Conservation (phyloP, 2,329 filamentous ascomycete species). For the Ophiocordyceps sinensis region DNA sequence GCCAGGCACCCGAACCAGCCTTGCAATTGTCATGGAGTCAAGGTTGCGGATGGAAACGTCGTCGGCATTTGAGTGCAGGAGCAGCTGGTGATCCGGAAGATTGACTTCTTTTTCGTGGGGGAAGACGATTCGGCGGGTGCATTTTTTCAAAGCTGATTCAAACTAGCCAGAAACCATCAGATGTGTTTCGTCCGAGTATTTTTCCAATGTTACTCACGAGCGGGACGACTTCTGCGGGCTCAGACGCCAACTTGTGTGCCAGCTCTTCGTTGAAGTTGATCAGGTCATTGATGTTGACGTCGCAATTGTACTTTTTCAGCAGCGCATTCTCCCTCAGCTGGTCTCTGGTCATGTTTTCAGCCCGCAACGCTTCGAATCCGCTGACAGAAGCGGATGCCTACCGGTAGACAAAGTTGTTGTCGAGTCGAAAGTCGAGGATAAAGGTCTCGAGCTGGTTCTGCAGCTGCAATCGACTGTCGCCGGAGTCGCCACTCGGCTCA, state of each 20-base stretch:
- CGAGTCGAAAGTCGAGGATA: conserved; percentile 82
- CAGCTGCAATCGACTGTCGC: conserved; percentile 56
- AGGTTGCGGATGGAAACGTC: conserved; percentile 89
- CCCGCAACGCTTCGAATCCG: background rate
- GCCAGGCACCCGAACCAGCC: conserved; percentile 89
- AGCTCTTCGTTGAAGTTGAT: conserved; percentile 95
- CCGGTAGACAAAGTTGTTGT: conserved; percentile 93
- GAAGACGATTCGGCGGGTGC: conserved; percentile 86
- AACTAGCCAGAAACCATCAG: conserved; percentile 42
- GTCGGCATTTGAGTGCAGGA: conserved; percentile 82
- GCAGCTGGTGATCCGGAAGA: conserved; percentile 83
- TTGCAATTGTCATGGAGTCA: conserved; percentile 81
- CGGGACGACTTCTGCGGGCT: conserved; percentile 85
- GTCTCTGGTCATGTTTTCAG: conserved; percentile 45
- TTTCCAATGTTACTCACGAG: conserved; percentile 41
- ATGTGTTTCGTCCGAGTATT: background rate
- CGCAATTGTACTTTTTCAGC: conserved; percentile 87
- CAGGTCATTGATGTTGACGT: conserved; percentile 87
- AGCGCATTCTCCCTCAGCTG: conserved; percentile 92
- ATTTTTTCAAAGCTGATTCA: conserved; percentile 76
- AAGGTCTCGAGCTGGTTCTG: conserved; percentile 78
- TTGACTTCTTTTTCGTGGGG: conserved; percentile 52
- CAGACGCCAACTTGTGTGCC: conserved; percentile 74
- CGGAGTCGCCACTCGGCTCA: conserved; percentile 48
- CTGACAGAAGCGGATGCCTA: conserved; percentile 21